Evolutionary conservation across 2,329 filamentous ascomycete genomes (phyloP).

Genomic region (Claviceps maximensis): DNA sequence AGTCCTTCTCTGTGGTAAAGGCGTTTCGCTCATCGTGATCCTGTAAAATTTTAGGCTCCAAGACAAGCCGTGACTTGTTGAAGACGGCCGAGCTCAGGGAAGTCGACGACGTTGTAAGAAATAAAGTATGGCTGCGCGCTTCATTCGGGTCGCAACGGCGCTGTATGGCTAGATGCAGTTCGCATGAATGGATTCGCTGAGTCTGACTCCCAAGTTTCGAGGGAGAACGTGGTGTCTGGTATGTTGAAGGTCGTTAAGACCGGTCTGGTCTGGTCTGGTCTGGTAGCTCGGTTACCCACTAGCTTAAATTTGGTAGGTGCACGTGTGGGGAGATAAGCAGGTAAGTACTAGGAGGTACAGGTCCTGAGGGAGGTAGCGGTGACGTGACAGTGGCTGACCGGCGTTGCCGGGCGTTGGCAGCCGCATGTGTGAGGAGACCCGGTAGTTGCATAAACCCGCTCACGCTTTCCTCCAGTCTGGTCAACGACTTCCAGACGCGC

Average conservation of each 20-base stretch:
- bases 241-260: background rate
- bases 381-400: background rate
- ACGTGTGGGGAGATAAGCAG: too few relatives aligned
- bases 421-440: background rate
- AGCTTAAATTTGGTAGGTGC: too few relatives aligned
- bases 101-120: background rate
- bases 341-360: too few relatives aligned
- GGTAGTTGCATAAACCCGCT: constrained; percentile 3
- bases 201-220: background rate
- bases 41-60: background rate
- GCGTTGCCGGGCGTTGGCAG: background rate
- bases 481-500: background rate
- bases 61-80: background rate
- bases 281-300: background rate
- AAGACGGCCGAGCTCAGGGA: background rate
- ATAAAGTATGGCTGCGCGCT: background rate
- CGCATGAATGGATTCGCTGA: background rate
- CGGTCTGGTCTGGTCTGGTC: too few relatives aligned
- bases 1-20: constrained; percentile 13
- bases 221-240: background rate
- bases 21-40: constrained; percentile 4
- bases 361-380: too few relatives aligned
- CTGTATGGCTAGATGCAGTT: background rate
- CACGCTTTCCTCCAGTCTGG: background rate
- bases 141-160: background rate